These are phyloP conservation scores for Millerozyma miso DNA, from an alignment of 805 yeast genomes.

Conservation along the genomic window DNA sequence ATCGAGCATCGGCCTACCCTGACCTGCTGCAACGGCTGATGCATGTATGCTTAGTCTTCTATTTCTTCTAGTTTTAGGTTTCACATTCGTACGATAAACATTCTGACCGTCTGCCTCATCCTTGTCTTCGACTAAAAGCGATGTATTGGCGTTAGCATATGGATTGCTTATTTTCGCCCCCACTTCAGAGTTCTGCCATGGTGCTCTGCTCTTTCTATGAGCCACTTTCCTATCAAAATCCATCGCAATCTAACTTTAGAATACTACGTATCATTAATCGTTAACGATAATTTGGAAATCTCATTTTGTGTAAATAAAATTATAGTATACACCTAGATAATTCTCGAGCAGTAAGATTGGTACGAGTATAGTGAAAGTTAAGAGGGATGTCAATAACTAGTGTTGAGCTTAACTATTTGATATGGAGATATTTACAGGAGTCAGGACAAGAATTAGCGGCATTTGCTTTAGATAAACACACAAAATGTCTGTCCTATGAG, in stretches of 20 bases:
- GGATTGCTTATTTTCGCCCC: slow-evolving; percentile 18
- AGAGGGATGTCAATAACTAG: slow-evolving; percentile 71
- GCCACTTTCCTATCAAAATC: slow-evolving; percentile 24
- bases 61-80: slow-evolving; percentile 14
- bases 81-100: slow-evolving; percentile 10
- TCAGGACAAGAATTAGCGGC: slow-evolving; percentile 74
- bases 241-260: slow-evolving; percentile 16
- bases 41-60: slow-evolving; percentile 36
- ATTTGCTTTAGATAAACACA: slow-evolving; percentile 72
- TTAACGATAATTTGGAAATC: slow-evolving; percentile 1
- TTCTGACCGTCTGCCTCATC: slow-evolving; percentile 12
- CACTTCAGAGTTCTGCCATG: slow-evolving; percentile 29
- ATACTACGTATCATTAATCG: neutral
- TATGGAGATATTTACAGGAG: slow-evolving; percentile 92
- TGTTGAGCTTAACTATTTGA: slow-evolving; percentile 79
- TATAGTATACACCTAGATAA: neutral
- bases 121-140: slow-evolving; percentile 5
- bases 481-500: slow-evolving; percentile 57
- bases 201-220: slow-evolving; percentile 40
- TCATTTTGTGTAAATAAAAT: neutral
- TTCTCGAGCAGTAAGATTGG: neutral
- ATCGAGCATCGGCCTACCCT: slow-evolving; percentile 23
- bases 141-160: slow-evolving; percentile 21
- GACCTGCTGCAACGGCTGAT: slow-evolving; percentile 32
- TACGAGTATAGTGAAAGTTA: neutral